Evolutionary conservation across 129 eudicot species (phyloP).

Genomic region (Gnaphalium uliginosum): DNA sequence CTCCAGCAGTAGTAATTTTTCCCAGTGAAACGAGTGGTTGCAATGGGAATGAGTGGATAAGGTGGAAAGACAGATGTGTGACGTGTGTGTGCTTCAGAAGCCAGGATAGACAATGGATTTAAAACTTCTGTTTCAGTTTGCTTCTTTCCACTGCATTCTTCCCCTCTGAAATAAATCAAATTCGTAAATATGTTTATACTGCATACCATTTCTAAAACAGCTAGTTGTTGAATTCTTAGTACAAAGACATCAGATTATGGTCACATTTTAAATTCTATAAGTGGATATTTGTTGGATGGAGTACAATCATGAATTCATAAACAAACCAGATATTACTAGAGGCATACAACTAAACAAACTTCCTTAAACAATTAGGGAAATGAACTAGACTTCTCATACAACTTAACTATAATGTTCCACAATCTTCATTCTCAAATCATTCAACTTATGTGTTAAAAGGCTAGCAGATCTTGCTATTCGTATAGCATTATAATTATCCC

Average conservation of each 20-base stretch:
- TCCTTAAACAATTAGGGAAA: background rate
- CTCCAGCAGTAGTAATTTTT: slow-evolving; percentile 74
- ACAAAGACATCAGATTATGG: slow-evolving; percentile 4
- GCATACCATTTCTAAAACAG: background rate
- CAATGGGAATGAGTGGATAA: slow-evolving; percentile 49
- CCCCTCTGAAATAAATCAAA: slow-evolving; percentile 28
- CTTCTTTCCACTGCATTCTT: slow-evolving; percentile 33
- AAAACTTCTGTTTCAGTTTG: slow-evolving; percentile 39
- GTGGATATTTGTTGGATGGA: background rate
- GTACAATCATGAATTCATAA: slow-evolving; percentile 3
- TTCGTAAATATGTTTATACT: background rate
- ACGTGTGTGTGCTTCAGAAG: slow-evolving; percentile 27
- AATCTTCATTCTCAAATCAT: background rate
- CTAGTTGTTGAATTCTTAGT: background rate
- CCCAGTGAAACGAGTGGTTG: slow-evolving; percentile 61
- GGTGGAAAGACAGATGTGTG: slow-evolving; percentile 23
- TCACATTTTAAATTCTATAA: background rate
- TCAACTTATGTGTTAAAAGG: background rate
- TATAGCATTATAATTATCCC: background rate
- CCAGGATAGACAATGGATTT: slow-evolving; percentile 24
- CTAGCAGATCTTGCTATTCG: background rate
- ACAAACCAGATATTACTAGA: background rate
- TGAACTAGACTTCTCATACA: slow-evolving; percentile 3
- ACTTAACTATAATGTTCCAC: background rate
- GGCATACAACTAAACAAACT: background rate